Conservation (phyloP, 1,284 basidiomycete species). For the Flammula alnicola region DNA sequence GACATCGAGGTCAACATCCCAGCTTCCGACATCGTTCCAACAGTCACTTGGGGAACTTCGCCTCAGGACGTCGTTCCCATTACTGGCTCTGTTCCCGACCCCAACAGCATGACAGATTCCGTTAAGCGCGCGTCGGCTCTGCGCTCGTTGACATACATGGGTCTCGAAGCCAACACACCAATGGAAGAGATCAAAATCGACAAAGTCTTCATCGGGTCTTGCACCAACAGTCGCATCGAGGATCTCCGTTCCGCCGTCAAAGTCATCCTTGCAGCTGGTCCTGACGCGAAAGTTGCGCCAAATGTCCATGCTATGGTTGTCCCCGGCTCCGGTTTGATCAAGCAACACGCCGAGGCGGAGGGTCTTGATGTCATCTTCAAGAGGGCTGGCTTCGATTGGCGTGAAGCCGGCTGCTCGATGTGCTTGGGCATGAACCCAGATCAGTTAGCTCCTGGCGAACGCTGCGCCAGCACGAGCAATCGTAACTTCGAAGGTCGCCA, state of each 20-base stretch:
- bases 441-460: slow-evolving; percentile 87
- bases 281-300: slow-evolving; percentile 78
- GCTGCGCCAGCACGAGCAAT: slow-evolving; percentile 96
- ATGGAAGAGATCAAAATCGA: slow-evolving; percentile 89
- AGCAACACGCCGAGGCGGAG: slow-evolving; percentile 94
- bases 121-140: slow-evolving; percentile 77
- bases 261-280: slow-evolving; percentile 79
- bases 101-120: slow-evolving; percentile 67
- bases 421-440: slow-evolving; percentile 98
- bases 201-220: slow-evolving; percentile 97
- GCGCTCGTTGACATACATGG: slow-evolving; percentile 92
- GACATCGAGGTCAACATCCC: slow-evolving; percentile 88
- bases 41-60: slow-evolving; percentile 96
- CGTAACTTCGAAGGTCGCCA: slow-evolving; percentile 96
- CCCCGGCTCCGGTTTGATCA: slow-evolving; percentile 93
- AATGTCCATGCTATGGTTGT: slow-evolving; percentile 93
- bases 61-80: slow-evolving; percentile 93
- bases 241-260: slow-evolving; percentile 90
- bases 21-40: slow-evolving; percentile 91
- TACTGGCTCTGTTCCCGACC: slow-evolving; percentile 86
- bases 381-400: slow-evolving; percentile 96
- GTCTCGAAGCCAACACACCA: slow-evolving; percentile 78
- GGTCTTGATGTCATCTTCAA: slow-evolving; percentile 91
- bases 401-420: slow-evolving; percentile 98
- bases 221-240: slow-evolving; percentile 97